Evolutionary conservation across 148 eudicot species (phyloP).

Genomic region (Vaccinium corymbosum): DNA sequence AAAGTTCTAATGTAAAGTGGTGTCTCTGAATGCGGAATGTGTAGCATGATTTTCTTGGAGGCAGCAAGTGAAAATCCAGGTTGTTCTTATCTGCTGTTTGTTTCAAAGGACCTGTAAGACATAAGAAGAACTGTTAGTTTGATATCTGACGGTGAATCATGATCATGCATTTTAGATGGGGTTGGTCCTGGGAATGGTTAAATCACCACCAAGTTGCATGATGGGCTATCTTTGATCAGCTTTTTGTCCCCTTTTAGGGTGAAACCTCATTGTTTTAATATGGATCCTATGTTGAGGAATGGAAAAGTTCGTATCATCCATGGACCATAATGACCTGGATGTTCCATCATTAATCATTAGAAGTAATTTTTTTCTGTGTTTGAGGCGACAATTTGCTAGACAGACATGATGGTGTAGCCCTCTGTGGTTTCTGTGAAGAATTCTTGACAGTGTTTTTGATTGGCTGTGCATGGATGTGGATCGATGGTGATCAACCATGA

Average conservation of each 20-base stretch:
- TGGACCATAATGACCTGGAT: not conserved
- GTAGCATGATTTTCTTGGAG: slow-evolving; percentile 10
- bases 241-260: not conserved
- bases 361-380: not conserved
- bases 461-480: slow-evolving; percentile 9
- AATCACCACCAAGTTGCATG: slow-evolving; percentile 1
- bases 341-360: not conserved
- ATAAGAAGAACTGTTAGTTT: not conserved
- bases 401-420: not conserved
- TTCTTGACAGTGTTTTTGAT: slow-evolving; percentile 9
- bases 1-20: slow-evolving; percentile 6
- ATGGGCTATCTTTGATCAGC: not conserved
- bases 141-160: slow-evolving; percentile 1
- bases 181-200: not conserved
- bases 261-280: not conserved
- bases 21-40: slow-evolving; percentile 9
- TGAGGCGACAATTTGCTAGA: not conserved
- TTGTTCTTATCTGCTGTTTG: not conserved
- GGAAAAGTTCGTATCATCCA: not conserved
- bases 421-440: not conserved
- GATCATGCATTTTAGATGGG: slow-evolving; percentile 9
- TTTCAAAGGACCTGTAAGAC: not conserved
- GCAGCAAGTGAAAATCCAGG: slow-evolving; percentile 3
- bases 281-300: not conserved
- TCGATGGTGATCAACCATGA: slow-evolving; percentile 3